These are phyloP conservation scores for Talaromyces sp. DNA, from an alignment of 2,329 filamentous ascomycete genomes.

Conservation along the genomic window DNA sequence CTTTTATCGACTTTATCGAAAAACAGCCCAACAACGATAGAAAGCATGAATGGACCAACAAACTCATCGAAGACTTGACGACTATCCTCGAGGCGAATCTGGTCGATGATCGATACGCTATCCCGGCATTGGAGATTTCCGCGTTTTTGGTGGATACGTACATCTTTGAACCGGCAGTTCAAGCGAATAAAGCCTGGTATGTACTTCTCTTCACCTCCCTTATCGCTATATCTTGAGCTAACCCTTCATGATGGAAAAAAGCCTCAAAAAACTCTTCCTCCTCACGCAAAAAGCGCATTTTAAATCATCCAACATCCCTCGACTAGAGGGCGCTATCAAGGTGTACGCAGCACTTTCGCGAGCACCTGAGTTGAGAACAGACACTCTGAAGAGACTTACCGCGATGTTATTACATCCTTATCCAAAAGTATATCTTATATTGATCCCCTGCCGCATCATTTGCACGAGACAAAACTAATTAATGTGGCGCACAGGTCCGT, in stretches of 20 bases:
- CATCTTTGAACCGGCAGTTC: slow-evolving; percentile 37
- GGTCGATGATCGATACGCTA: slow-evolving; percentile 64
- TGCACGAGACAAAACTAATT: not conserved
- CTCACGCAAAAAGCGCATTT: slow-evolving; percentile 75
- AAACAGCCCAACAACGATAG: slow-evolving; percentile 33
- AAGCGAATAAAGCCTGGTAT: slow-evolving; percentile 41
- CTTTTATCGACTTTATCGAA: slow-evolving; percentile 38
- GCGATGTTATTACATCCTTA: slow-evolving; percentile 78
- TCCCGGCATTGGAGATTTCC: slow-evolving; percentile 73
- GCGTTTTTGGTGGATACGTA: slow-evolving; percentile 71
- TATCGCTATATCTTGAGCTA: not conserved
- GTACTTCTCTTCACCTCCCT: not conserved
- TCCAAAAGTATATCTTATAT: slow-evolving; percentile 56
- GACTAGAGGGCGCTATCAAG: slow-evolving; percentile 74
- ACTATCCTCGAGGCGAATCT: slow-evolving; percentile 54
- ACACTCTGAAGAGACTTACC: slow-evolving; percentile 65
- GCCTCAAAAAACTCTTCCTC: slow-evolving; percentile 62
- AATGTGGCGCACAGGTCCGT: slow-evolving; percentile 31
- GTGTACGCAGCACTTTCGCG: slow-evolving; percentile 70
- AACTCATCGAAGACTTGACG: slow-evolving; percentile 52
- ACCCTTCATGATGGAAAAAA: slow-evolving; percentile 17
- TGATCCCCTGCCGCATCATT: slow-evolving; percentile 33
- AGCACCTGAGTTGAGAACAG: slow-evolving; percentile 50
- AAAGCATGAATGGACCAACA: slow-evolving; percentile 18
- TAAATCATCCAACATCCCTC: slow-evolving; percentile 76